These are phyloP conservation scores for Debaryomyces sp. DNA, from an alignment of 1,139 yeast genomes.

Conservation along the genomic window DNA sequence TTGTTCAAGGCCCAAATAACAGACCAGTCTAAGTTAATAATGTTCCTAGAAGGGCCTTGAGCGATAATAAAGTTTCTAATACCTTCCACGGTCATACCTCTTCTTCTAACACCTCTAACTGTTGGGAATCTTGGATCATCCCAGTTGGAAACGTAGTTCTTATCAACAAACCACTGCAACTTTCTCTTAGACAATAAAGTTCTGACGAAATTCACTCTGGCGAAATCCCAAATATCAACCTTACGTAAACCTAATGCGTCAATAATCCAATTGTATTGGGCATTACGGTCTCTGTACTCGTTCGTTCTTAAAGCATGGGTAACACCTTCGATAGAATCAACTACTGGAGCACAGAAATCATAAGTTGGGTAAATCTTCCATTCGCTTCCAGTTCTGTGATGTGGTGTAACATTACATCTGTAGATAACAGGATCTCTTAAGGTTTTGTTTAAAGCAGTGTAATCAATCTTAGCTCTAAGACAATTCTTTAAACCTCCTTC, in stretches of 20 bases:
- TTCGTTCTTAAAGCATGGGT: conserved; percentile 93
- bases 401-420: conserved; percentile 91
- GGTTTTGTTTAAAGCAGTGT: conserved; percentile 82
- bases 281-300: conserved; percentile 93
- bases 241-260: conserved; percentile 74
- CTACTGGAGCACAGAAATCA: conserved; percentile 93
- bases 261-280: conserved; percentile 92
- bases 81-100: conserved; percentile 97
- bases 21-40: conserved; percentile 89
- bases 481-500: conserved; percentile 83
- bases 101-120: conserved; percentile 91
- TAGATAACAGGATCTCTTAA: conserved; percentile 91
- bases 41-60: conserved; percentile 93
- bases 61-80: conserved; percentile 82
- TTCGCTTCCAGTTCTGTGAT: conserved; percentile 82
- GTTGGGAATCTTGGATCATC: conserved; percentile 97
- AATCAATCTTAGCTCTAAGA: conserved; percentile 88
- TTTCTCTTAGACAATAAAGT: conserved; percentile 89
- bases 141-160: conserved; percentile 79
- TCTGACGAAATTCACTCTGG: conserved; percentile 87
- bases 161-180: conserved; percentile 94
- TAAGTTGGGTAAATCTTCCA: conserved; percentile 96
- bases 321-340: conserved; percentile 88
- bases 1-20: conserved; percentile 92
- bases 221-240: conserved; percentile 93